These are phyloP conservation scores for Alternaria triticina DNA, from an alignment of 2,329 filamentous ascomycete genomes.

Conservation along the genomic window DNA sequence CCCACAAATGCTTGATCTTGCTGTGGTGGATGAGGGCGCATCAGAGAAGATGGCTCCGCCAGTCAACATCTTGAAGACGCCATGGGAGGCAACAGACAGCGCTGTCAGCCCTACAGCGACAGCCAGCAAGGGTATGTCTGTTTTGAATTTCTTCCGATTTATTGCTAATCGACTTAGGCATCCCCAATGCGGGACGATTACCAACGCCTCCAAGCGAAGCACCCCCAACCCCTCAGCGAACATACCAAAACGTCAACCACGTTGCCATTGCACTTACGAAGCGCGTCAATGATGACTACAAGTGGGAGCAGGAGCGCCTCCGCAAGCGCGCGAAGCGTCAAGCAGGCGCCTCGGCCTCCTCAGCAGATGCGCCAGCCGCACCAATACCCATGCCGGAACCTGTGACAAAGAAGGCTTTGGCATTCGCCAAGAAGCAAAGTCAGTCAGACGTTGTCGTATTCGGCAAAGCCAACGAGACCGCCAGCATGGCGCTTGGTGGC, in stretches of 20 bases:
- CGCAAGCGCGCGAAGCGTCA: slow-evolving; percentile 53
- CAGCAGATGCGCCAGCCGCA: slow-evolving; percentile 31
- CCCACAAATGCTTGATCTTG: slow-evolving; percentile 75
- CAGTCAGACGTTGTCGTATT: slow-evolving; percentile 80
- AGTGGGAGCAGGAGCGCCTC: slow-evolving; percentile 71
- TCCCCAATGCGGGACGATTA: slow-evolving; percentile 49
- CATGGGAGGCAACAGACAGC: slow-evolving; percentile 55
- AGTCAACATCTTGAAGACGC: slow-evolving; percentile 46
- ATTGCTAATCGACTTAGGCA: slow-evolving; percentile 29
- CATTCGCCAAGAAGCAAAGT: slow-evolving; percentile 74
- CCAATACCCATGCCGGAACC: slow-evolving; percentile 50
- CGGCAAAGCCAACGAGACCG: slow-evolving; percentile 84
- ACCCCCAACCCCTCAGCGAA: slow-evolving; percentile 57
- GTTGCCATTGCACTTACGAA: slow-evolving; percentile 59
- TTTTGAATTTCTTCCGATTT: background rate
- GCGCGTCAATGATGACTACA: slow-evolving; percentile 61
- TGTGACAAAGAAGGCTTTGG: slow-evolving; percentile 86
- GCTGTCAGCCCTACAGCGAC: slow-evolving; percentile 63
- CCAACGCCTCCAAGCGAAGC: slow-evolving; percentile 57
- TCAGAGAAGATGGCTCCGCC: slow-evolving; percentile 48
- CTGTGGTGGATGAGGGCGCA: slow-evolving; percentile 58
- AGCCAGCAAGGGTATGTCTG: slow-evolving; percentile 35
- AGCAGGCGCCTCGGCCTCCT: slow-evolving; percentile 32
- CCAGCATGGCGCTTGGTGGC: slow-evolving; percentile 76
- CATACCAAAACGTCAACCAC: slow-evolving; percentile 61